Conservation (phyloP, 2,329 filamentous ascomycete species). For the Cercospora beticola region DNA sequence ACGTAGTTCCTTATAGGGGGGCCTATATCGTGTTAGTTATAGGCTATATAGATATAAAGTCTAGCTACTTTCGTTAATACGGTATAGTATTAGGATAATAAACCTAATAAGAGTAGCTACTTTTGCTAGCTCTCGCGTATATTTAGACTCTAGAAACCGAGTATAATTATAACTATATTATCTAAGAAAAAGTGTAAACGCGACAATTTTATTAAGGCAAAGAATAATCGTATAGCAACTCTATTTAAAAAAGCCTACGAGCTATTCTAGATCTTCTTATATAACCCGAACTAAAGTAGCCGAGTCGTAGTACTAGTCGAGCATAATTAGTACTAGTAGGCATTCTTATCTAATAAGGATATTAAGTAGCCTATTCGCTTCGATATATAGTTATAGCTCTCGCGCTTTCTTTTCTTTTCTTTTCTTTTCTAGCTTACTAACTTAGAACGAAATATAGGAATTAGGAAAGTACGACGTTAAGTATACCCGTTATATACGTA, state of each 20-base stretch:
- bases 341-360: conserved; percentile 1
- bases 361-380: conserved; percentile 1
- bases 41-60: not conserved
- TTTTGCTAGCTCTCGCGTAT: not conserved
- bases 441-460: not conserved
- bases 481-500: not conserved
- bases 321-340: not conserved
- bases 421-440: not conserved
- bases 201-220: not conserved
- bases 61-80: not conserved
- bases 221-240: not conserved
- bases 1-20: not conserved
- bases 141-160: not conserved
- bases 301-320: conserved; percentile 4
- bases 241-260: conserved; percentile 1
- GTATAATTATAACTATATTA: not conserved
- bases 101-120: not conserved
- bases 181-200: not conserved
- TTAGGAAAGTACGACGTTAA: not conserved
- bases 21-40: not conserved
- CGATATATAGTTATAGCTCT: not conserved
- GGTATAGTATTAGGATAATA: not conserved
- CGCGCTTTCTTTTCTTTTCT: not conserved
- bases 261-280: not conserved
- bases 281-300: not conserved